Evolutionary conservation across 176 grass and related monocot species (phyloP), one percentile per base, ranked within the genome.

Genomic region (Avena insularis): DNA sequence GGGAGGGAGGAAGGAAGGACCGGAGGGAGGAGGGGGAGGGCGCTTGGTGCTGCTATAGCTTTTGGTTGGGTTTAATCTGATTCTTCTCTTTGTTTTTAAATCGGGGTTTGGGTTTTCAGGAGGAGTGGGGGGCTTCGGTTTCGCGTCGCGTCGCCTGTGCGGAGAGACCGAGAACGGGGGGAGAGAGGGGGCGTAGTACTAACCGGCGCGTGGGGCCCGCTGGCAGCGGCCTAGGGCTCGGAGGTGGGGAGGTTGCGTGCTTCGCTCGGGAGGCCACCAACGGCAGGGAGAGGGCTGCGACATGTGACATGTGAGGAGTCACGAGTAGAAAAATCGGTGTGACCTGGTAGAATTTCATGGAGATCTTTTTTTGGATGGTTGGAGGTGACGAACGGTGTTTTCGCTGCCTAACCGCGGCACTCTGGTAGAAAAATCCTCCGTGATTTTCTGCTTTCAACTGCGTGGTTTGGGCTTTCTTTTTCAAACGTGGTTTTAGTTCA

Each of bases 61-160:
- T 25, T 54, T 86, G 84, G 46, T 74, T 57, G 40, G 40, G 40
- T 67, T 86, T 79, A 79, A 69, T 79, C 84, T 31, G 45, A 61
- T 86, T 50, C 62, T 75, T 14, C 3, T 75, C 5, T 3, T 16
- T 23, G 15, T 63, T 85, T 78, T 86, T 69, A 79, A 86, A 69
- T 58, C 75, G 75, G 58, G 55, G 79, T 49, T 80, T 47, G 82
- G 70, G 78, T 47, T 80, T 80, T 55, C 1, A 12, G 48, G 12
- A 43, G 67, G 29, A 21, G 33, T 35, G 13, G 25, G 40, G 27
- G 17, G 33, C 35, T 46, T 62, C 56, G 4, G 36, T 60, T 46
- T 25, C 10, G 36, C 77, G 77, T 16, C 59, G 14, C 43, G 1
- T 19, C 33, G 66, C 33, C 15, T 69, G n/a, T 45, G 21, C 47